Percentiles rank a stretch among this genome's conserved stretches.
Conservation (phyloP, 192 early-diverging fungal species). For the Linnemannia hyalina region DNA sequence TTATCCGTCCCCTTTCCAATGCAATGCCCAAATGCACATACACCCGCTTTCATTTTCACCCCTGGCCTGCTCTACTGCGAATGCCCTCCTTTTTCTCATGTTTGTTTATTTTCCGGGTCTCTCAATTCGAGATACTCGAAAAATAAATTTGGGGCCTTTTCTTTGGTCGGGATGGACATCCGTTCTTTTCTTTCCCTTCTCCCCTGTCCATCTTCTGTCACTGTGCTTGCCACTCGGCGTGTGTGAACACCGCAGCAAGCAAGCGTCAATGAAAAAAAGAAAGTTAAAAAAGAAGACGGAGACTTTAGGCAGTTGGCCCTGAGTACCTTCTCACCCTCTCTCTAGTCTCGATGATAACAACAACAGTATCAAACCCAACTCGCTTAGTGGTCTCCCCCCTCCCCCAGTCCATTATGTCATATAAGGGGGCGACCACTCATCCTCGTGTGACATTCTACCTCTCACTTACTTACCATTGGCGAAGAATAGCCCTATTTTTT, state of each 20-base stretch:
- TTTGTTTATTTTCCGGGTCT: background rate
- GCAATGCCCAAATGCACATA: background rate
- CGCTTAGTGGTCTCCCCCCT: background rate
- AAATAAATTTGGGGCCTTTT: background rate
- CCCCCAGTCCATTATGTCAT: background rate
- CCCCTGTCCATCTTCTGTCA: background rate
- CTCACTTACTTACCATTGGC: background rate
- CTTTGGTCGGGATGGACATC: background rate
- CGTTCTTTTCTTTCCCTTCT: background rate
- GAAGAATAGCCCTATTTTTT: background rate
- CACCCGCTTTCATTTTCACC: background rate
- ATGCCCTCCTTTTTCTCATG: background rate
- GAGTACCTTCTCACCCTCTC: background rate
- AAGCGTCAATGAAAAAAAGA: background rate
- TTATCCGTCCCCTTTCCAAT: background rate
- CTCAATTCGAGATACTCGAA: background rate
- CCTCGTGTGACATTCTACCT: constrained; percentile 5
- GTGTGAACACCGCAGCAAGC: background rate
- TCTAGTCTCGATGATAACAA: background rate
- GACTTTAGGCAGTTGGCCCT: background rate
- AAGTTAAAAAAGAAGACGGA: background rate
- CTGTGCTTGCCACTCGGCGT: background rate
- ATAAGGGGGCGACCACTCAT: background rate
- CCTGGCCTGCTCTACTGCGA: background rate
- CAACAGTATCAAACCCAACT: background rate